Conservation (phyloP, 257 asterid species). For the Solanum tacnaense region DNA sequence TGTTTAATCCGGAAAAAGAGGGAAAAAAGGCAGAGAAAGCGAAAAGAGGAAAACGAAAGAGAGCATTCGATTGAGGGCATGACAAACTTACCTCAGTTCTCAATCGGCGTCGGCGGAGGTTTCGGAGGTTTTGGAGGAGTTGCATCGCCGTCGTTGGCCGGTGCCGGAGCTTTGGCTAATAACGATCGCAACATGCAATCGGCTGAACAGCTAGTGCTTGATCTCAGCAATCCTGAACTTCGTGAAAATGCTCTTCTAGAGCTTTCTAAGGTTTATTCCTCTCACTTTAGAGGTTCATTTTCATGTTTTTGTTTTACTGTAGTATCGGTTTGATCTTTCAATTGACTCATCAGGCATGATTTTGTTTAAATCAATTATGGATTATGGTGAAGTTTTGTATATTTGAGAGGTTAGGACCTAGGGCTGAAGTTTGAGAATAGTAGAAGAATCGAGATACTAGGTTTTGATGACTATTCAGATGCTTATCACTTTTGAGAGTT, state of each 20-base stretch:
- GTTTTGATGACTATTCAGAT: no score
- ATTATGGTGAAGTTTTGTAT: background rate
- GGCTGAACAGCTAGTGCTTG: conserved; percentile 23
- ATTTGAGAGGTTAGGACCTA: background rate
- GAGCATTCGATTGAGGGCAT: background rate
- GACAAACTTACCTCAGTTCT: conserved; percentile 33
- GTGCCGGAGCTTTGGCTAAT: conserved; percentile 13
- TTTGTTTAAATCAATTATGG: background rate
- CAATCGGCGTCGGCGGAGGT: conserved; percentile 26
- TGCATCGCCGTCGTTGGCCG: background rate
- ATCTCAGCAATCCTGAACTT: conserved; percentile 8
- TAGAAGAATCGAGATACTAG: background rate
- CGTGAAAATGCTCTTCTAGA: conserved; percentile 18
- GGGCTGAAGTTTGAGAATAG: background rate
- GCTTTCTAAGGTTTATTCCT: conserved; percentile 8
- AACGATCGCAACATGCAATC: conserved; percentile 70
- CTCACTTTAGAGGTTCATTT: background rate
- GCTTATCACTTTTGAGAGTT: no score
- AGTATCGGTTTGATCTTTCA: background rate
- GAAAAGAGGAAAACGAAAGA: background rate
- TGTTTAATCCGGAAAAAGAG: background rate
- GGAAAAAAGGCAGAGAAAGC: background rate
- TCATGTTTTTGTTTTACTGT: background rate
- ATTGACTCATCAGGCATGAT: background rate
- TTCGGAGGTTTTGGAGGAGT: conserved; percentile 5